Evolutionary conservation across 116 monocot genomes (phyloP).

Genomic region (Papilionanthe hybrid): DNA sequence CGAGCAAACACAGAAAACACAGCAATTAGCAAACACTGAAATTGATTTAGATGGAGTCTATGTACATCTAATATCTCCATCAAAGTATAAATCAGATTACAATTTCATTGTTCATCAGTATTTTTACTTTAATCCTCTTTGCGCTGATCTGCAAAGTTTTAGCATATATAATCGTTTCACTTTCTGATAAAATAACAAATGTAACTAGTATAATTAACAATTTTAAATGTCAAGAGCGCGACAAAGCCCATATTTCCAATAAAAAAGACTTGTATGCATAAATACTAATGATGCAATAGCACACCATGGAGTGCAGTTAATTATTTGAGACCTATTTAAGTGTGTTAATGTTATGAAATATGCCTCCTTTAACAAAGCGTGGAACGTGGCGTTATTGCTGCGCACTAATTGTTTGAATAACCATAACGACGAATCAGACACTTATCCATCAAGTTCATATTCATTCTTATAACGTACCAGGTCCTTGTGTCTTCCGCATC

Average conservation of each 20-base stretch:
- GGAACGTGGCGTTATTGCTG: no score
- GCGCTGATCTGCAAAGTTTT: background rate
- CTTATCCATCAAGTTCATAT: background rate
- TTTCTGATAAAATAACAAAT: no score
- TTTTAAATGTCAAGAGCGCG: background rate
- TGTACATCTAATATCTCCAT: no score
- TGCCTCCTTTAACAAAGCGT: no score
- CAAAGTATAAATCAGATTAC: background rate
- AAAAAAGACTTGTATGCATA: background rate
- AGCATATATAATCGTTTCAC: background rate
- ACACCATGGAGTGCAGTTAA: no score
- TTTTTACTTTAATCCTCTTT: background rate
- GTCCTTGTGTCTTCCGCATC: constrained; percentile 11
- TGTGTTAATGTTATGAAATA: no score
- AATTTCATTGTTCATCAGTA: background rate
- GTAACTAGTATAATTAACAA: background rate
- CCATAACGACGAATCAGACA: background rate
- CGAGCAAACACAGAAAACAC: no score
- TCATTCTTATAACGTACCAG: background rate
- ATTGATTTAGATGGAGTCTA: no score
- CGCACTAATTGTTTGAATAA: background rate
- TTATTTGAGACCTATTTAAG: no score
- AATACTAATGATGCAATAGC: background rate
- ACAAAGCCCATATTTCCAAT: background rate
- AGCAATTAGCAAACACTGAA: no score